phyloP scores from a whole-genome alignment of 2,329 filamentous ascomycete genomes.

The Leptographium lundbergii region DNA sequence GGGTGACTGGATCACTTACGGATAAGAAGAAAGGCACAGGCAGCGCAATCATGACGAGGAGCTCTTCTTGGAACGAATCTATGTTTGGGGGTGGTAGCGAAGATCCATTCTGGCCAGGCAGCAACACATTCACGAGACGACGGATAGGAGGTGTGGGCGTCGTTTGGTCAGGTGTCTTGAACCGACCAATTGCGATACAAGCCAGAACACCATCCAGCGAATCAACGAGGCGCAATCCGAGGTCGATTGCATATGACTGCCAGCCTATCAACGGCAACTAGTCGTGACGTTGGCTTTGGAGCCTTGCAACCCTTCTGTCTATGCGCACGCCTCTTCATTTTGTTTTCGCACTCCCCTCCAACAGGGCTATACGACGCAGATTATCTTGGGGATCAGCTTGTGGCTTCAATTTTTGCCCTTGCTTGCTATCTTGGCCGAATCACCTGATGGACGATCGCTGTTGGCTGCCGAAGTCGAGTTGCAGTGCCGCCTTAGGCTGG shows the following conservation, averaged over 20 bases:
- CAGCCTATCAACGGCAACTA: conserved; percentile 3
- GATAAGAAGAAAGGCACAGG: background rate
- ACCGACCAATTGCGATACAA: conserved; percentile 6
- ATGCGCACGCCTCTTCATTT: background rate
- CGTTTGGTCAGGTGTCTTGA: conserved; percentile 7
- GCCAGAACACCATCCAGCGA: conserved; percentile 3
- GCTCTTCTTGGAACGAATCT: too few species aligned
- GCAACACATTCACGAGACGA: background rate
- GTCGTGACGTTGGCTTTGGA: background rate
- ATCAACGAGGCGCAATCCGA: conserved; percentile 5
- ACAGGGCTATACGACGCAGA: background rate
- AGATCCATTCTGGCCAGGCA: background rate
- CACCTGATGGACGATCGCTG: background rate
- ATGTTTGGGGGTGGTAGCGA: too few species aligned
- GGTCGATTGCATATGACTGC: background rate
- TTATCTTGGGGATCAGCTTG: too few species aligned
- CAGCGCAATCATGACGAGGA: too few species aligned
- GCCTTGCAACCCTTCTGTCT: conserved; percentile 4
- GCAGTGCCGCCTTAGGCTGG: background rate
- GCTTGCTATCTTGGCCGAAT: background rate
- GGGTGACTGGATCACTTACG: background rate
- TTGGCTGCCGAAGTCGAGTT: background rate
- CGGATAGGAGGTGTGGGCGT: conserved; percentile 7
- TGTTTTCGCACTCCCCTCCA: background rate
- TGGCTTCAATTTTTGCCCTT: background rate